phyloP scores from a whole-genome alignment of 2,329 filamentous ascomycete genomes.

The Cytospora chrysosperma region DNA sequence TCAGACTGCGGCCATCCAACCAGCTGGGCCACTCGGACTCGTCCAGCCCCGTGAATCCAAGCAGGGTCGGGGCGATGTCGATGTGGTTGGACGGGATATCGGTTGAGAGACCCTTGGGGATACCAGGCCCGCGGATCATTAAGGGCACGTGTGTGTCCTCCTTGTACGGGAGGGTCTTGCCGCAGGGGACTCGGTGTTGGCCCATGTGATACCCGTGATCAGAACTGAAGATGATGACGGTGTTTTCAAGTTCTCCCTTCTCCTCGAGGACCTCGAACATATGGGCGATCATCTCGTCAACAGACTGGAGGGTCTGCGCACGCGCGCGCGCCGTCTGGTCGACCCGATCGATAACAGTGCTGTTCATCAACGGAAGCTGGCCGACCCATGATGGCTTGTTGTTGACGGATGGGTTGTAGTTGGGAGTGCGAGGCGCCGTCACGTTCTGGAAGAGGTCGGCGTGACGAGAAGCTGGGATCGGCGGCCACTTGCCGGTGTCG shows the following conservation, averaged over 20 bases:
- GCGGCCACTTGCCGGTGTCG: slow-evolving; percentile 34
- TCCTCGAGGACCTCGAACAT: slow-evolving; percentile 32
- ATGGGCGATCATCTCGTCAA: slow-evolving; percentile 44
- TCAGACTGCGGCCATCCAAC: slow-evolving; percentile 31
- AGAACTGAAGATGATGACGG: slow-evolving; percentile 22
- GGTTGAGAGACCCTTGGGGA: slow-evolving; percentile 42
- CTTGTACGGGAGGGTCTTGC: slow-evolving; percentile 57
- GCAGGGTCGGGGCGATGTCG: slow-evolving; percentile 61
- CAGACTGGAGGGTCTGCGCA: slow-evolving; percentile 42
- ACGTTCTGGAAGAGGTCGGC: slow-evolving; percentile 59
- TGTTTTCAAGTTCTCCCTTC: slow-evolving; percentile 23
- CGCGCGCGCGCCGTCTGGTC: slow-evolving; percentile 45
- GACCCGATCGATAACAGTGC: slow-evolving; percentile 14
- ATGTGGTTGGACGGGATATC: slow-evolving; percentile 59
- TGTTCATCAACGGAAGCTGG: slow-evolving; percentile 22
- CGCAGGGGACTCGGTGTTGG: slow-evolving; percentile 20
- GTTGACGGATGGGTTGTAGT: slow-evolving; percentile 58
- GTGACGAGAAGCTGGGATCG: slow-evolving; percentile 61
- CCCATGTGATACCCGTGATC: slow-evolving; percentile 24
- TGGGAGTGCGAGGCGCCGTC: slow-evolving; percentile 58
- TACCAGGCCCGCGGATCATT: slow-evolving; percentile 57
- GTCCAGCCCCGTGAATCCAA: slow-evolving; percentile 44
- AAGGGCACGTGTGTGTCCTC: slow-evolving; percentile 61
- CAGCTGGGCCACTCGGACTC: slow-evolving; percentile 24
- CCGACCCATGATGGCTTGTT: slow-evolving; percentile 39